These are phyloP conservation scores for Fusarium haematococcum DNA, from an alignment of 2,329 filamentous ascomycete genomes.

Conservation along the genomic window DNA sequence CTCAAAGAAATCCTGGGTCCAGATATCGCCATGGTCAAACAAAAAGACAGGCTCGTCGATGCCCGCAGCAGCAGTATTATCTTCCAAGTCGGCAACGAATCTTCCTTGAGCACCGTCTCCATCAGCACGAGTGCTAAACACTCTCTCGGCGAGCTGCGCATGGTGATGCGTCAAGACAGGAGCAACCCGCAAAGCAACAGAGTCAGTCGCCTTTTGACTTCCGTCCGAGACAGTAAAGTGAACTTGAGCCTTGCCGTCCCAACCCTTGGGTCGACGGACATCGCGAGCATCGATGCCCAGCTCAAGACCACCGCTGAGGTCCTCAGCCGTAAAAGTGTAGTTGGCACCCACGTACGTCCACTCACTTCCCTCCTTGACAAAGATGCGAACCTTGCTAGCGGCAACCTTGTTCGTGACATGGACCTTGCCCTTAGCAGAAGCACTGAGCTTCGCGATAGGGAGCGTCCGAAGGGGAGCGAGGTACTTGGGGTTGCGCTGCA, in stretches of 20 bases:
- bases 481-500: conserved; percentile 45
- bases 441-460: conserved; percentile 32
- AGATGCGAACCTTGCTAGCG: conserved; percentile 44
- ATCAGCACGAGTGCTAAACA: conserved; percentile 20
- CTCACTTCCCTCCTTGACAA: conserved; percentile 33
- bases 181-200: conserved; percentile 49
- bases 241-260: conserved; percentile 45
- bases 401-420: conserved; percentile 18
- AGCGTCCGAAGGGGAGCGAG: conserved; percentile 49
- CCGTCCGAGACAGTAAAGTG: conserved; percentile 47
- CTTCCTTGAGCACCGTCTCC: background rate
- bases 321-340: conserved; percentile 42
- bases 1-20: conserved; percentile 56
- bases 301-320: conserved; percentile 46
- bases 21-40: conserved; percentile 35
- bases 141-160: conserved; percentile 43
- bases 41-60: conserved; percentile 23
- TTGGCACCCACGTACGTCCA: conserved; percentile 44
- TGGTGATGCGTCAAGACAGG: conserved; percentile 53
- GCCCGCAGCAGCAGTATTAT: conserved; percentile 7
- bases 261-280: conserved; percentile 31
- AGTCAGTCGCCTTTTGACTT: conserved; percentile 31
- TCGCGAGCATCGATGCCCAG: conserved; percentile 52
- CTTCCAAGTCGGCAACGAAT: conserved; percentile 9
- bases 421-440: conserved; percentile 31